A percentile compares a stretch with the other conserved stretches of the same genome.
Conservation (phyloP, 768 basidiomycete genomes). For the Tulasnella sp. region DNA sequence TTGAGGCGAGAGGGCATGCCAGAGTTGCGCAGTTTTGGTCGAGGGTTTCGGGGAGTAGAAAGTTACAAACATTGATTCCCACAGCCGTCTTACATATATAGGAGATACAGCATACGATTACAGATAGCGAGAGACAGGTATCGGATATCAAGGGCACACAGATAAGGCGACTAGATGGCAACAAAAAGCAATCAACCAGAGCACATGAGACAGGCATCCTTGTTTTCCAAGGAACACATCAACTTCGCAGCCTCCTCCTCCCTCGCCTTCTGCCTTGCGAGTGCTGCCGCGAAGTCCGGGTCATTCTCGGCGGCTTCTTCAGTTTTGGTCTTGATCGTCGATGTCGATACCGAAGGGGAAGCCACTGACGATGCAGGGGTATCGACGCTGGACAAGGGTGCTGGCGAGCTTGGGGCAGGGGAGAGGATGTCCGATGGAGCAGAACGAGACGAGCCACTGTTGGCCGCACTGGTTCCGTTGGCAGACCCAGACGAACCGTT, state of each 20-base stretch:
- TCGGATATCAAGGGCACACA: no score
- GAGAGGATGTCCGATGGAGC: constrained; percentile 21
- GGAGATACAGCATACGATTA: no score
- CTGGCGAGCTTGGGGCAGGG: constrained; percentile 20
- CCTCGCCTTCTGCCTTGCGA: constrained; percentile 55
- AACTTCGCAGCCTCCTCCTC: constrained; percentile 74
- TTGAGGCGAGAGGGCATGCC: no score
- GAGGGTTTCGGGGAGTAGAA: no score
- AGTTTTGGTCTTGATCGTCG: constrained; percentile 30
- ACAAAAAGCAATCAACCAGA: constrained; percentile 30
- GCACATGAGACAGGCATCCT: constrained; percentile 90
- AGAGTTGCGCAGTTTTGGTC: no score
- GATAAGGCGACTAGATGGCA: constrained; percentile 30
- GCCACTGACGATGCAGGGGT: constrained; percentile 11
- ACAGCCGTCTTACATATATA: no score
- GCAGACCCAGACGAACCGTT: background rate
- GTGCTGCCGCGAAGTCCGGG: constrained; percentile 70
- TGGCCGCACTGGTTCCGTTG: constrained; percentile 20
- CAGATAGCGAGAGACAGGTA: no score
- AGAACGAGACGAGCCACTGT: constrained; percentile 27
- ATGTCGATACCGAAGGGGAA: constrained; percentile 18
- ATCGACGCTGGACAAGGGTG: background rate
- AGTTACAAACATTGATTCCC: no score
- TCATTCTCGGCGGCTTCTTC: constrained; percentile 41
- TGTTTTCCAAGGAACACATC: constrained; percentile 81